These are phyloP conservation scores for Chlorencoelia australis DNA, from an alignment of 2,329 filamentous ascomycete species.

Conservation along the genomic window DNA sequence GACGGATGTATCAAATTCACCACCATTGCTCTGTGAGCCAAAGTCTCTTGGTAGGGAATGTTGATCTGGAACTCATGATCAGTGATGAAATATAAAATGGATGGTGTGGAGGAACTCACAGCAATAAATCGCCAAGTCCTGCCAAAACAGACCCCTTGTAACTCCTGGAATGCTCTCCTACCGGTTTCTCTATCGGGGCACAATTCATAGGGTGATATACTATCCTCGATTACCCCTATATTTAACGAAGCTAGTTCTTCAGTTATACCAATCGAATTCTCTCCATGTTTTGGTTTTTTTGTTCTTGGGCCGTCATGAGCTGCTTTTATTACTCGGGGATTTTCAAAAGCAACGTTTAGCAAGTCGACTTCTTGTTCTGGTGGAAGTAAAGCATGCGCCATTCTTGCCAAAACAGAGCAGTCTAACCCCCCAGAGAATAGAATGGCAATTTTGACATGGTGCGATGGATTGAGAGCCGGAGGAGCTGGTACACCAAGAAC, in stretches of 20 bases:
- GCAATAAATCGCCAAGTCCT: constrained; percentile 77
- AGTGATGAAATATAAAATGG: constrained; percentile 3
- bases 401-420: constrained; percentile 75
- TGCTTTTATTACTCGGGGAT: constrained; percentile 61
- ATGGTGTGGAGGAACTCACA: constrained; percentile 32
- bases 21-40: constrained; percentile 57
- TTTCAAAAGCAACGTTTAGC: constrained; percentile 94
- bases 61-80: constrained; percentile 47
- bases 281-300: constrained; percentile 4
- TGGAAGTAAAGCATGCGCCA: constrained; percentile 69
- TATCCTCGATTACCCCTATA: neutral
- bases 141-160: constrained; percentile 55
- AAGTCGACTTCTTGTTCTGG: constrained; percentile 64
- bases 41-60: constrained; percentile 67
- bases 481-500: constrained; percentile 55
- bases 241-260: neutral
- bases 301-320: constrained; percentile 31
- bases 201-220: constrained; percentile 52
- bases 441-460: constrained; percentile 55
- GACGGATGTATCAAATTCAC: constrained; percentile 79
- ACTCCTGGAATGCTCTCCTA: constrained; percentile 66
- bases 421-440: constrained; percentile 93
- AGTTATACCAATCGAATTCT: neutral
- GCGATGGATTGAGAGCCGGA: constrained; percentile 27
- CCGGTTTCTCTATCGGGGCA: constrained; percentile 90